A percentile compares a stretch with the other conserved stretches of the same genome.
phyloP scores from a whole-genome alignment of 176 grass and related monocot genomes.

The Eragrostis nindensis region DNA sequence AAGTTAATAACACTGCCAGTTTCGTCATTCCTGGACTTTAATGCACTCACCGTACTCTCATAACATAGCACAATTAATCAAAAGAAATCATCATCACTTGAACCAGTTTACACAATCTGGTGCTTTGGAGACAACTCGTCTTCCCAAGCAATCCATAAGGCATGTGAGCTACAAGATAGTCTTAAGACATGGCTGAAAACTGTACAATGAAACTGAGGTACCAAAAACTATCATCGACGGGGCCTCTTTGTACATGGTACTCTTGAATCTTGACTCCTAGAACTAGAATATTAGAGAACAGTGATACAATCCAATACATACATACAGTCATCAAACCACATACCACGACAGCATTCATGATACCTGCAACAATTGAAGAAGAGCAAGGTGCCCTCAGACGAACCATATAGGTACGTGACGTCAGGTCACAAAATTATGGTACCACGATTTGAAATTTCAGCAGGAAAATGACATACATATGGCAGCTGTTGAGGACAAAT shows the following conservation, averaged over 20 bases:
- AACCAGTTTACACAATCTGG: background rate
- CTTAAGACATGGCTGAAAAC: slow-evolving; percentile 24
- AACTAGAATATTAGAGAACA: slow-evolving; percentile 35
- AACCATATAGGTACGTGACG: background rate
- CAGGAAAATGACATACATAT: slow-evolving; percentile 7
- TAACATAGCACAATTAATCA: background rate
- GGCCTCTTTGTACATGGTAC: slow-evolving; percentile 42
- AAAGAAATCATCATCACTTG: background rate
- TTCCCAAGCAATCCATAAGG: background rate
- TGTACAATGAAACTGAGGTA: slow-evolving; percentile 27
- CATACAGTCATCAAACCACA: slow-evolving; percentile 15
- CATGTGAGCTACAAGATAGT: background rate
- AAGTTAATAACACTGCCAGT: background rate
- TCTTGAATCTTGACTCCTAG: background rate
- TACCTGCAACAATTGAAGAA: slow-evolving; percentile 44
- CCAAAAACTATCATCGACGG: background rate
- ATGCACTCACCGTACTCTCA: background rate
- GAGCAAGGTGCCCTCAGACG: background rate
- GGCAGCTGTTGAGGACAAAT: background rate
- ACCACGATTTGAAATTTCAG: background rate
- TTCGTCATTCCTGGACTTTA: background rate
- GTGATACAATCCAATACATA: background rate
- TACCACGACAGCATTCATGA: background rate
- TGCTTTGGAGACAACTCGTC: background rate
- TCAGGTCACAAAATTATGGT: slow-evolving; percentile 10